Percentiles rank a stretch among this genome's conserved stretches.
phyloP scores from a whole-genome alignment of 2,329 filamentous ascomycete species.

The Bisporella sp. region DNA sequence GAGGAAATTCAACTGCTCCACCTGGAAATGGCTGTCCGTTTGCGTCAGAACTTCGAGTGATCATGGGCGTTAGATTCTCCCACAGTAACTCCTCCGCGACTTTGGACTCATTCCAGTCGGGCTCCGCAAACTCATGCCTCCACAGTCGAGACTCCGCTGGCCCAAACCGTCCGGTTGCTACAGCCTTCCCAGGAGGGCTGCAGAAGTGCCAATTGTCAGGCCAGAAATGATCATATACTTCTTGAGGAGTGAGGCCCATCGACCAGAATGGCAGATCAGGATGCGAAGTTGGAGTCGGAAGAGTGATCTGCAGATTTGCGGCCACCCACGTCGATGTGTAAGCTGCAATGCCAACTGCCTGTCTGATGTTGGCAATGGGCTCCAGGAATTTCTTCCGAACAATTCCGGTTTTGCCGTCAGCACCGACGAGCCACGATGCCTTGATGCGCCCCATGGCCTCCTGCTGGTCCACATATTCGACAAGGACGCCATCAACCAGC shows the following conservation, averaged over 20 bases:
- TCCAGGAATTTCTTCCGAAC: slow-evolving; percentile 10
- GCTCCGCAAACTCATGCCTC: slow-evolving; percentile 19
- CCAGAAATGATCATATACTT: slow-evolving; percentile 43
- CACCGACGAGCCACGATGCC: slow-evolving; percentile 5
- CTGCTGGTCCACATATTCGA: not conserved
- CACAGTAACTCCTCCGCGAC: slow-evolving; percentile 36
- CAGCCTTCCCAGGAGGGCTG: slow-evolving; percentile 31
- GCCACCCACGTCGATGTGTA: slow-evolving; percentile 41
- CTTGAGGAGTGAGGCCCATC: slow-evolving; percentile 35
- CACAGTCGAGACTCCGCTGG: slow-evolving; percentile 33
- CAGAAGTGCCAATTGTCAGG: slow-evolving; percentile 37
- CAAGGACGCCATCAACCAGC: not conserved
- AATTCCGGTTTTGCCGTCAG: slow-evolving; percentile 8
- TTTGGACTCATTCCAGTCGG: slow-evolving; percentile 1
- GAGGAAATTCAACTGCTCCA: slow-evolving; percentile 31
- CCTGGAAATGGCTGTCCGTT: slow-evolving; percentile 17
- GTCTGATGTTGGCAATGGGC: slow-evolving; percentile 1
- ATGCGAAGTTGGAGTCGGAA: slow-evolving; percentile 38
- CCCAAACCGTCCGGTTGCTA: slow-evolving; percentile 40
- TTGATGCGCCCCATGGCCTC: not conserved
- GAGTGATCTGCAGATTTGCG: slow-evolving; percentile 35
- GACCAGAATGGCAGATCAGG: slow-evolving; percentile 41
- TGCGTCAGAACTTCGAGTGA: slow-evolving; percentile 16
- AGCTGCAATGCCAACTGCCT: slow-evolving; percentile 11
- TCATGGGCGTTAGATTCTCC: slow-evolving; percentile 25